phyloP scores from a whole-genome alignment of 202 grass and related monocot species.

The Setaria italica region DNA sequence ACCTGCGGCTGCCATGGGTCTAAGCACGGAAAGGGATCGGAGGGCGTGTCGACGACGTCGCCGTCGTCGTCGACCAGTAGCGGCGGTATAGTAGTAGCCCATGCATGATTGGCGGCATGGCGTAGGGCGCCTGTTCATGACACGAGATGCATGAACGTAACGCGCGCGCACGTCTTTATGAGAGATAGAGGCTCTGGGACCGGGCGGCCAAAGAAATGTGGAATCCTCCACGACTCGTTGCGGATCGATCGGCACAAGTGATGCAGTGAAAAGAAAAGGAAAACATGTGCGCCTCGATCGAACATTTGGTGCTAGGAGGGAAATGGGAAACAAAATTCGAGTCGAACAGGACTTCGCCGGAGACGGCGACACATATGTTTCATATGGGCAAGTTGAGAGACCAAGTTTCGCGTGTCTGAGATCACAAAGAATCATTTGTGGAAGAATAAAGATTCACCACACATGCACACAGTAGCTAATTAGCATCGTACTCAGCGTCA shows the following conservation, averaged over 20 bases:
- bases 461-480: not conserved
- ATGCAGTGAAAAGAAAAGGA: too few species aligned
- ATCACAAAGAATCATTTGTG: not conserved
- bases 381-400: not conserved
- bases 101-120: constrained; percentile 47
- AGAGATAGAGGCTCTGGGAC: not conserved
- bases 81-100: not conserved
- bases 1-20: not conserved
- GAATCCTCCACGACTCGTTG: not conserved
- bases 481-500: not conserved
- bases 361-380: not conserved
- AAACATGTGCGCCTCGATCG: not conserved
- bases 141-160: constrained; percentile 28
- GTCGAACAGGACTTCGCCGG: not conserved
- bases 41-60: not conserved
- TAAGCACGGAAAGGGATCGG: constrained; percentile 41
- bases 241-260: not conserved
- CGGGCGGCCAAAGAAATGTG: not conserved
- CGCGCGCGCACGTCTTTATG: constrained; percentile 4
- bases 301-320: not conserved
- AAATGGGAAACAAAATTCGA: not conserved
- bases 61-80: not conserved
- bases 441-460: not conserved
- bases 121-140: constrained; percentile 26
- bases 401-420: not conserved